Conservation (phyloP, 345 rosid genomes). For the Hevea brasiliensis region DNA sequence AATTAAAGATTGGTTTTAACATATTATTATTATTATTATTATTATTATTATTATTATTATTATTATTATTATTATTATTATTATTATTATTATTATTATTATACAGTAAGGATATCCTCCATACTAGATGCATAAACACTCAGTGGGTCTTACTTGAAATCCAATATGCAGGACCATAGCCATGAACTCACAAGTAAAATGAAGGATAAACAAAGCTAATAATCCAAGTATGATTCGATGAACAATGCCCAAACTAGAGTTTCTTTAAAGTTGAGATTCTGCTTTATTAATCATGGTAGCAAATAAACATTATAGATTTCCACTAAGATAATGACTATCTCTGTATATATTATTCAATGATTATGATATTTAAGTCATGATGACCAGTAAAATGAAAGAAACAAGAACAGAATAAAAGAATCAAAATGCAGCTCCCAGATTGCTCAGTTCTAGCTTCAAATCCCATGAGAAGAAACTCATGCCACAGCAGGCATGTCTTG, state of each 20-base stretch:
- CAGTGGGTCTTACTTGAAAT: too few relatives aligned
- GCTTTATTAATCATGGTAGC: not conserved
- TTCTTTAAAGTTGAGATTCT: not conserved
- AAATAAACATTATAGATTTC: not conserved
- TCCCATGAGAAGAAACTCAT: not conserved
- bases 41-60: too few relatives aligned
- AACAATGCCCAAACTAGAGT: not conserved
- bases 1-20: too few relatives aligned
- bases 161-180: too few relatives aligned
- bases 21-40: too few relatives aligned
- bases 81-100: too few relatives aligned
- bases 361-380: not conserved
- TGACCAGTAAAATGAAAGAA: not conserved
- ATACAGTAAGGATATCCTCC: too few relatives aligned
- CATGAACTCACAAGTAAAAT: too few relatives aligned
- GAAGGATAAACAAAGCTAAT: too few relatives aligned
- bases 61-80: too few relatives aligned
- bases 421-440: not conserved
- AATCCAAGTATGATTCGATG: too few relatives aligned
- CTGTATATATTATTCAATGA: not conserved
- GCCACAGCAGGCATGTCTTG: conserved; percentile 30
- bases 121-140: too few relatives aligned
- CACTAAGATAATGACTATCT: not conserved
- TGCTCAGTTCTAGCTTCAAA: not conserved
- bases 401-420: not conserved